phyloP scores from a whole-genome alignment of 2,329 filamentous ascomycete species.

The Pseudogymnoascus sp. region DNA sequence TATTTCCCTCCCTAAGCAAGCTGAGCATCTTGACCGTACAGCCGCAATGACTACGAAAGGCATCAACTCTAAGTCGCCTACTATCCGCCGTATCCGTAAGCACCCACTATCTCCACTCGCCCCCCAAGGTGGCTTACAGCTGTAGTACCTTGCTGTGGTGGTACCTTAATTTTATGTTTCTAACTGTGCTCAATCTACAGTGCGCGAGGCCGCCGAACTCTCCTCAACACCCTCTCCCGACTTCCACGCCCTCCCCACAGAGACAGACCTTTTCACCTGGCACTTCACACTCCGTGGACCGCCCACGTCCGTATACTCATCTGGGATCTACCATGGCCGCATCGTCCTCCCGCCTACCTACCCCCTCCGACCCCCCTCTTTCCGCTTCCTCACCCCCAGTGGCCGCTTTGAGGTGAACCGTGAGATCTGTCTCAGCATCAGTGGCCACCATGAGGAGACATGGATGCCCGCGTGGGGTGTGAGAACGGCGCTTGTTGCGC shows the following conservation, averaged over 20 bases:
- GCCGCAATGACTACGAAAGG: background rate
- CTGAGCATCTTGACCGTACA: slow-evolving; percentile 2
- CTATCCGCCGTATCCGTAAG: slow-evolving; percentile 75
- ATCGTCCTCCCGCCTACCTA: slow-evolving; percentile 87
- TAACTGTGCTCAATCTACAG: slow-evolving; percentile 32
- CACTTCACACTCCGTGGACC: slow-evolving; percentile 95
- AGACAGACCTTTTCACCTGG: slow-evolving; percentile 92
- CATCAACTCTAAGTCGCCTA: slow-evolving; percentile 70
- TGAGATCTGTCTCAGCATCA: slow-evolving; percentile 92
- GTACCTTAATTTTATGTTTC: slow-evolving; percentile 27
- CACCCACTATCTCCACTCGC: slow-evolving; percentile 14
- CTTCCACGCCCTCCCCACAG: slow-evolving; percentile 69
- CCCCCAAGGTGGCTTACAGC: background rate
- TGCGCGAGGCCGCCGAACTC: slow-evolving; percentile 87
- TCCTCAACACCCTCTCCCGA: slow-evolving; percentile 71
- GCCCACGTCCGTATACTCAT: slow-evolving; percentile 65
- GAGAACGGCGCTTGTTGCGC: slow-evolving; percentile 70
- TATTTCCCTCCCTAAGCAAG: background rate
- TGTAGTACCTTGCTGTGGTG: background rate
- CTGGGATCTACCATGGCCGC: slow-evolving; percentile 88
- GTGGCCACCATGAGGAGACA: slow-evolving; percentile 92
- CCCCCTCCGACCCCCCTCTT: slow-evolving; percentile 85
- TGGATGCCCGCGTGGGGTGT: slow-evolving; percentile 99
- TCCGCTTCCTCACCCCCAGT: slow-evolving; percentile 86
- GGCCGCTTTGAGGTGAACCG: slow-evolving; percentile 94